Base-by-base conservation (phyloP, 2,329 filamentous ascomycete genomes). In the Cordyceps farinosa region DNA sequence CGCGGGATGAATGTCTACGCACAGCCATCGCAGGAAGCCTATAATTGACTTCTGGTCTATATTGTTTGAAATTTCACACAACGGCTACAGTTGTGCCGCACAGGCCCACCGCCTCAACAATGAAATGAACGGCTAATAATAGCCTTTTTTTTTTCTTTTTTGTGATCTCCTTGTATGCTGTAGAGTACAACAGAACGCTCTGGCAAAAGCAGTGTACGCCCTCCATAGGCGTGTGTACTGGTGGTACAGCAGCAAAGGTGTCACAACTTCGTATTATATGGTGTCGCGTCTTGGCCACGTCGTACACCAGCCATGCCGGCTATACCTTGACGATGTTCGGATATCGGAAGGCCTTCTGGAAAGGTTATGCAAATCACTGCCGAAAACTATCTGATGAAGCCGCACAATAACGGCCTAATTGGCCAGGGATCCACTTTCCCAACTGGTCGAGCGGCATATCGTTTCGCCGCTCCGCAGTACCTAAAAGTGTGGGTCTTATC, bases 321-420 rank as follows among this genome's bases (percentile, higher is more conserved):
- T 13, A 22, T 11, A 59, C 34, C 27, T 32, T 17, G 7, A 29
- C 42, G 11, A 2, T 27, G 27, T 42, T 58, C 56, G 56, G 56
- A 50, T 42, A 40, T 50, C 56, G 56, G 56, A 59, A 15, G 34
- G 45, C 34, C 34, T 8, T 2, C 15, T 27, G 40, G 34, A 27
- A 42, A 51, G 36, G 22, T 29, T 36, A 29, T 50, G 45, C 56
- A 45, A 59, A 59, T 59, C 56, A 59, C 56, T 32, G 27, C 56
- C 56, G 5, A 32, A 59, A 59, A 42, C 56, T 22, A 51, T 32
- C 45, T 51, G 45, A 45, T 9, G 29, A 42, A 32, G 45, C 36
- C 22, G 45, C 27, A 15, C 47, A n/a, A 8, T 36, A 11, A 8
- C 17, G 9, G 29, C 15, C 45, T 59, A 30, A 59, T 59, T 50